A percentile compares a stretch with the other conserved stretches of the same genome.
Conservation (phyloP, 2,329 filamentous ascomycete species). For the Neodidymelliopsis sp. region DNA sequence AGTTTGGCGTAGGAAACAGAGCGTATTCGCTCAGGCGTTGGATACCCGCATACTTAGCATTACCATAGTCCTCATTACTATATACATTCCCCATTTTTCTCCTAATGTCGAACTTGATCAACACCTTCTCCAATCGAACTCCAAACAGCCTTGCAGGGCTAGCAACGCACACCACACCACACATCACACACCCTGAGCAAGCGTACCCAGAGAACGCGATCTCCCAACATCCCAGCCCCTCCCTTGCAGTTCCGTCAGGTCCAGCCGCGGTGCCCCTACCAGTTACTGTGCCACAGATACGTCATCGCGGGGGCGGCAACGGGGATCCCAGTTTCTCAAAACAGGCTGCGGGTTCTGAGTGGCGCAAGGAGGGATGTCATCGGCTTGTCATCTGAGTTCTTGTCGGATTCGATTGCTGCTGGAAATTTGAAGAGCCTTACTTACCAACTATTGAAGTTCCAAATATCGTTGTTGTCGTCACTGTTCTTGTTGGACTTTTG, state of each 20-base stretch:
- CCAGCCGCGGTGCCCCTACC: slow-evolving; percentile 16
- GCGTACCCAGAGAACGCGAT: slow-evolving; percentile 9
- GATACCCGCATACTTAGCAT: slow-evolving; percentile 13
- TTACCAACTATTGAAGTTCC: too few relatives aligned
- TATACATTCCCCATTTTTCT: too few relatives aligned
- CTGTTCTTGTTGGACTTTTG: slow-evolving; percentile 9
- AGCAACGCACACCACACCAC: not conserved
- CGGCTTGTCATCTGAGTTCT: slow-evolving; percentile 18
- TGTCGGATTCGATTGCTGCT: not conserved
- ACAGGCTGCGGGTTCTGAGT: slow-evolving; percentile 37
- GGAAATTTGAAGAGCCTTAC: too few relatives aligned
- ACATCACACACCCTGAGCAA: not conserved
- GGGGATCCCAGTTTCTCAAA: slow-evolving; percentile 24
- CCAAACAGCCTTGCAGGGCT: too few relatives aligned
- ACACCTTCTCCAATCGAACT: too few relatives aligned
- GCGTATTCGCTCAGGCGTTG: slow-evolving; percentile 10
- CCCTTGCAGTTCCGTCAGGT: too few relatives aligned
- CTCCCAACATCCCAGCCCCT: not conserved
- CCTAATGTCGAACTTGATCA: too few relatives aligned
- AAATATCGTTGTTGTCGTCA: not conserved
- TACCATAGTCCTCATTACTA: not conserved
- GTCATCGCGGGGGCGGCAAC: slow-evolving; percentile 36
- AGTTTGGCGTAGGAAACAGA: slow-evolving; percentile 8
- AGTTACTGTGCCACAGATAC: slow-evolving; percentile 32
- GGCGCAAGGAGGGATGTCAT: slow-evolving; percentile 32